Conservation (phyloP, 2,329 filamentous ascomycete genomes). For the Fusarium brevicatenulatum region DNA sequence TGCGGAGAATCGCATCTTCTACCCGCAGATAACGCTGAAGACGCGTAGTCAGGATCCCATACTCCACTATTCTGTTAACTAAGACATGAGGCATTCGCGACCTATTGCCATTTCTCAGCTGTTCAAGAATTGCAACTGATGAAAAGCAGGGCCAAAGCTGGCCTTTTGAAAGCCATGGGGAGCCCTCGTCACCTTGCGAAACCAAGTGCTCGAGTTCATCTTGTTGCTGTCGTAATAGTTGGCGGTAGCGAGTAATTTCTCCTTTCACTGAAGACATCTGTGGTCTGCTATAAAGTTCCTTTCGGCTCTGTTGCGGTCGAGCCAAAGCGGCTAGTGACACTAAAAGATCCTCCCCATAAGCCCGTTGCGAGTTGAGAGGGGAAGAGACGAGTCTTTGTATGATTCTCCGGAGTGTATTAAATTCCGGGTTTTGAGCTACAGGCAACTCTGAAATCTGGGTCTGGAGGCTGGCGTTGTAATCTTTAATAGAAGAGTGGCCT, state of each 20-base stretch:
- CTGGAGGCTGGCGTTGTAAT: fast-evolving
- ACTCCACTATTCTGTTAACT: conserved; percentile 56
- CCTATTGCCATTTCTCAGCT: conserved; percentile 49
- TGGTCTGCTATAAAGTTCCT: fast-evolving
- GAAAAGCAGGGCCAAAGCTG: conserved; percentile 60
- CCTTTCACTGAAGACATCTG: fast-evolving
- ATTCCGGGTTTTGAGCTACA: neutral
- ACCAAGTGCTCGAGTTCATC: neutral
- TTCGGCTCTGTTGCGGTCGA: neutral
- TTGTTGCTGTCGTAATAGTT: neutral
- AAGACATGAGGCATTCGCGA: conserved; percentile 41
- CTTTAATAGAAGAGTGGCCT: neutral
- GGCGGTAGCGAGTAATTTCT: fast-evolving
- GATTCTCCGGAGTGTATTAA: neutral
- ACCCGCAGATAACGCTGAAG: conserved; percentile 60
- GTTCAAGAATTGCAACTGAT: conserved; percentile 56
- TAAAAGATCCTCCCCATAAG: conserved; percentile 35
- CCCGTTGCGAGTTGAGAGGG: neutral
- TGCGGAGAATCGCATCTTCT: conserved; percentile 41
- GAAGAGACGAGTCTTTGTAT: conserved; percentile 15
- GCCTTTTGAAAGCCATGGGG: conserved; percentile 53
- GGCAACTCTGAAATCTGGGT: neutral
- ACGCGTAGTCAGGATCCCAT: conserved; percentile 55
- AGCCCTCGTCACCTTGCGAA: neutral
- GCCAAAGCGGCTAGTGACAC: conserved; percentile 6